phyloP scores from a whole-genome alignment of 176 grass and related monocot genomes.

The Themeda triandra region DNA sequence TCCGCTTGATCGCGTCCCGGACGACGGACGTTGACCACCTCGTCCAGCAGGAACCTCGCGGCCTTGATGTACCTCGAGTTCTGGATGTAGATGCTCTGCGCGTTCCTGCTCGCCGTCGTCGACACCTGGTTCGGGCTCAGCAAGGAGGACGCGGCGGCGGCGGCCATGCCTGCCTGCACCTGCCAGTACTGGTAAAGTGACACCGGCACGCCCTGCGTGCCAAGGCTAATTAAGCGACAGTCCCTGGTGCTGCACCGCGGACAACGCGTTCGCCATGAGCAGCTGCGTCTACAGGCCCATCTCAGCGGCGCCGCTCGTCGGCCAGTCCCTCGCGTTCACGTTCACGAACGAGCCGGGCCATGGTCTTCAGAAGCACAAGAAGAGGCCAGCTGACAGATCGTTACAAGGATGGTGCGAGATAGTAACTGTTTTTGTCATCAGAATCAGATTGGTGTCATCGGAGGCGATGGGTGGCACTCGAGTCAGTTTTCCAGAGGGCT shows the following conservation, averaged over 20 bases:
- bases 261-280: slow-evolving; percentile 47
- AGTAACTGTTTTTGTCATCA: slow-evolving; percentile 24
- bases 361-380: slow-evolving; percentile 41
- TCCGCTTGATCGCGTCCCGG: slow-evolving; percentile 59
- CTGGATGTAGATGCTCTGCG: slow-evolving; percentile 45
- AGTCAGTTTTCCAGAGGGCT: too few species aligned
- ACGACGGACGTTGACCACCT: slow-evolving; percentile 80
- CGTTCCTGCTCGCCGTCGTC: slow-evolving; percentile 33
- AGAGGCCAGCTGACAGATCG: slow-evolving; percentile 2
- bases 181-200: slow-evolving; percentile 67
- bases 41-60: slow-evolving; percentile 68
- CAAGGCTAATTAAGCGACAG: slow-evolving; percentile 82
- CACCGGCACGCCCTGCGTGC: slow-evolving; percentile 60
- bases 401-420: not conserved
- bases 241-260: slow-evolving; percentile 57
- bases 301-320: slow-evolving; percentile 15
- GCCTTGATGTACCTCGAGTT: slow-evolving; percentile 77
- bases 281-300: slow-evolving; percentile 63
- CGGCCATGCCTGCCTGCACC: slow-evolving; percentile 32
- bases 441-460: not conserved
- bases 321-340: slow-evolving; percentile 7
- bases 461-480: too few species aligned
- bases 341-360: slow-evolving; percentile 47
- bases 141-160: slow-evolving; percentile 26
- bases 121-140: slow-evolving; percentile 37